phyloP scores from a whole-genome alignment of 202 grass and related monocot species.

The Panicum hallii region DNA sequence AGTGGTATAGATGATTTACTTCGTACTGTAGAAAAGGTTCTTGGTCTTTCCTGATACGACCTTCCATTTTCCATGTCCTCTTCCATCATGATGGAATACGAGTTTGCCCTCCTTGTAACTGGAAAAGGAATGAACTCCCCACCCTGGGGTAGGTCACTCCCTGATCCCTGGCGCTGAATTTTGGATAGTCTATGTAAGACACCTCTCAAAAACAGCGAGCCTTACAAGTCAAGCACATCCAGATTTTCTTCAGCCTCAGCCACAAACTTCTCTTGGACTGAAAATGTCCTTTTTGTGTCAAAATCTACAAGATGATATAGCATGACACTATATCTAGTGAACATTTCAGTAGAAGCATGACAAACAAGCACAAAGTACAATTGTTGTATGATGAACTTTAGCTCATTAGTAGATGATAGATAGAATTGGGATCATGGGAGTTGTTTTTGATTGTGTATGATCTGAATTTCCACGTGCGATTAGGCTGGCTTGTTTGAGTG shows the following conservation, averaged over 20 bases:
- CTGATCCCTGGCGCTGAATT: slow-evolving; percentile 81
- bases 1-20: slow-evolving; percentile 79
- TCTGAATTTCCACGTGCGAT: too few relatives aligned
- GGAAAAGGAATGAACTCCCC: slow-evolving; percentile 92
- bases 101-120: slow-evolving; percentile 66
- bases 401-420: too few relatives aligned
- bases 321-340: slow-evolving; percentile 8
- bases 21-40: slow-evolving; percentile 81
- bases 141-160: slow-evolving; percentile 76
- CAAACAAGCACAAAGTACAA: background rate
- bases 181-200: slow-evolving; percentile 46
- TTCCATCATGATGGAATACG: slow-evolving; percentile 84
- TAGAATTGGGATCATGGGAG: too few relatives aligned
- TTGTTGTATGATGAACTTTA: background rate
- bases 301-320: slow-evolving; percentile 33
- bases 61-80: slow-evolving; percentile 88
- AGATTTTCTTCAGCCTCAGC: slow-evolving; percentile 32
- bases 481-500: too few relatives aligned
- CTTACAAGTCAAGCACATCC: slow-evolving; percentile 39
- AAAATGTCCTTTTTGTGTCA: slow-evolving; percentile 2
- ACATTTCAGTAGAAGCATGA: slow-evolving; percentile 7
- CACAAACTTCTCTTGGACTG: slow-evolving; percentile 2
- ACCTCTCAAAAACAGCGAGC: slow-evolving; percentile 37
- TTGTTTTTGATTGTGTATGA: too few relatives aligned
- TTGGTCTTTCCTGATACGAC: slow-evolving; percentile 74